phyloP scores from a whole-genome alignment of 306 rosid genomes.

The Crotalaria pallida region DNA sequence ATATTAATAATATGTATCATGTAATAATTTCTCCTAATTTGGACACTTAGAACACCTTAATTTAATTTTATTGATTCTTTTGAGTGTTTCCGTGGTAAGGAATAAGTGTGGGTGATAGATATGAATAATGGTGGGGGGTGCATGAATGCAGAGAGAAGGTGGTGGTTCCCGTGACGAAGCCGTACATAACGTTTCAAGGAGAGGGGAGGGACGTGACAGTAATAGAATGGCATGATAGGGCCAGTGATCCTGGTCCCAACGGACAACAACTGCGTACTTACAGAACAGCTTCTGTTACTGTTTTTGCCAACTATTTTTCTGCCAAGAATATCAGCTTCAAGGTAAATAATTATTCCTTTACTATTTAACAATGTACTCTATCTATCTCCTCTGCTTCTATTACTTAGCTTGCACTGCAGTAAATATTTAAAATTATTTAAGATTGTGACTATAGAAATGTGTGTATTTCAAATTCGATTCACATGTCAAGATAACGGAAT shows the following conservation, averaged over 20 bases:
- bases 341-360: conserved; percentile 31
- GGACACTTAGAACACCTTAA: too few relatives aligned
- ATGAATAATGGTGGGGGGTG: background rate
- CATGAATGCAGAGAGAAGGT: conserved; percentile 69
- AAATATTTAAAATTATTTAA: too few relatives aligned
- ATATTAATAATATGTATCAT: too few relatives aligned
- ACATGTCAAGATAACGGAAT: background rate
- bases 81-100: background rate
- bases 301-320: conserved; percentile 56
- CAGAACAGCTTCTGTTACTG: conserved; percentile 69
- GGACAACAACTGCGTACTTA: conserved; percentile 74
- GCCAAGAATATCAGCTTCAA: conserved; percentile 76
- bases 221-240: conserved; percentile 79
- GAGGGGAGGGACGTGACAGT: conserved; percentile 57
- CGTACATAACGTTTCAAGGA: conserved; percentile 65
- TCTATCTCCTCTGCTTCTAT: too few relatives aligned
- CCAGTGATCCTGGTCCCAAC: conserved; percentile 56
- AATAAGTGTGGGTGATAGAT: background rate
- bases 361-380: background rate
- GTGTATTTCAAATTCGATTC: background rate
- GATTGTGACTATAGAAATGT: too few relatives aligned
- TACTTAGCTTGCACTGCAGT: background rate
- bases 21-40: too few relatives aligned
- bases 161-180: conserved; percentile 62
- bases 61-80: background rate